phyloP scores from a whole-genome alignment of 176 grass and related monocot genomes.

The Leersia perrieri region DNA sequence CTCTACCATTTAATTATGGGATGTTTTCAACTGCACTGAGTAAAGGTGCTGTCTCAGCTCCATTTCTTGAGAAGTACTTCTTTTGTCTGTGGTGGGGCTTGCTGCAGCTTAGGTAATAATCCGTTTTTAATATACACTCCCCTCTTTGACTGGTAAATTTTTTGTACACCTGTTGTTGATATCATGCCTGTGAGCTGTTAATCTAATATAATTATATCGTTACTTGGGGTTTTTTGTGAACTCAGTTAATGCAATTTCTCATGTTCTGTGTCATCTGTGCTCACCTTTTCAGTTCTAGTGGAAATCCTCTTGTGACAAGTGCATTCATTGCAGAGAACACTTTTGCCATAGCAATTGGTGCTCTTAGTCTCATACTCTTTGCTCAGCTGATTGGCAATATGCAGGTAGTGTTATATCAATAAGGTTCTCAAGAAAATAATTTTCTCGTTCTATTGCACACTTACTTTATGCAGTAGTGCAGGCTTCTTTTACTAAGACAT shows the following conservation, averaged over 20 bases:
- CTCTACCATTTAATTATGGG: constrained; percentile 29
- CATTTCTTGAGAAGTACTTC: constrained; percentile 73
- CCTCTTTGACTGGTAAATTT: neutral
- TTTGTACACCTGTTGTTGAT: neutral
- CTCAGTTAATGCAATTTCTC: neutral
- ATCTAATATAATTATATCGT: neutral
- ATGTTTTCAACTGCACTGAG: constrained; percentile 41
- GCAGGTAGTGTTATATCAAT: constrained; percentile 52
- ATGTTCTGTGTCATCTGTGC: neutral
- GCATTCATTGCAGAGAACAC: constrained; percentile 64
- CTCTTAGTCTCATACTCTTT: constrained; percentile 80
- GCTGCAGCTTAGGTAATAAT: constrained; percentile 70
- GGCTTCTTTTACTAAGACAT: neutral
- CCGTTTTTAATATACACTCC: neutral
- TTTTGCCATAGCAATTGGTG: constrained; percentile 78
- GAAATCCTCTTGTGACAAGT: constrained; percentile 55
- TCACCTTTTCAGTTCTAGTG: constrained; percentile 66
- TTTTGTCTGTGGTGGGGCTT: constrained; percentile 93
- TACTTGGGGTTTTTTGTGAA: neutral
- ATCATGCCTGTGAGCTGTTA: neutral
- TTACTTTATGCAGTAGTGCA: neutral
- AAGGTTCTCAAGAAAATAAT: neutral
- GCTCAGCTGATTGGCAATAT: constrained; percentile 87
- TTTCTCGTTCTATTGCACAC: neutral
- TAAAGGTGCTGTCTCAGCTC: constrained; percentile 37